phyloP scores from a whole-genome alignment of 768 basidiomycete species.

The Podaxis carcinomalis region DNA sequence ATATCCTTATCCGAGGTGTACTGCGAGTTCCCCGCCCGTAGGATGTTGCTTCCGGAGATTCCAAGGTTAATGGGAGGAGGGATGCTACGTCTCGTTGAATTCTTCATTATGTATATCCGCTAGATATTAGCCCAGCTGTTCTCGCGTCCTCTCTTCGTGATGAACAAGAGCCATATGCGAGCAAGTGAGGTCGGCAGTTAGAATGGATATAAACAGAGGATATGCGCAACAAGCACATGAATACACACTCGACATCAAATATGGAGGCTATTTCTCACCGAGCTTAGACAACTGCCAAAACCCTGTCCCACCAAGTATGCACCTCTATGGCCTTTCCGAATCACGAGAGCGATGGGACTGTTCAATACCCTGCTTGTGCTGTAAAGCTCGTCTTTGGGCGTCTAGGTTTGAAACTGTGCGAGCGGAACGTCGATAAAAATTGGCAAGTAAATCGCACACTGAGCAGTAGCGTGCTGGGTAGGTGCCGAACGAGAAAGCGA shows the following conservation, averaged over 20 bases:
- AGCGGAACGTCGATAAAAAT: not conserved
- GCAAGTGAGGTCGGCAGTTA: not conserved
- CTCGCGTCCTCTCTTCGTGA: not conserved
- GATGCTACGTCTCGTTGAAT: conserved; percentile 1
- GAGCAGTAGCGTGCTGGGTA: not conserved
- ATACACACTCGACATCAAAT: not conserved
- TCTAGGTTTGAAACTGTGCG: not conserved
- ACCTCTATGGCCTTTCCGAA: not conserved
- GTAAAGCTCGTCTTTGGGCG: not conserved
- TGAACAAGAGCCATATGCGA: not conserved
- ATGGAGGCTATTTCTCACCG: not conserved
- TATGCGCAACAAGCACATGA: not conserved
- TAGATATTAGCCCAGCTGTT: not conserved
- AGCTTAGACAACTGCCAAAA: not conserved
- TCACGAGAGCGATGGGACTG: not conserved
- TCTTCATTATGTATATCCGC: conserved; percentile 3
- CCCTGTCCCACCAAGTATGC: not conserved
- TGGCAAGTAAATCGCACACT: not conserved
- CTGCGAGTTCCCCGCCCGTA: not conserved
- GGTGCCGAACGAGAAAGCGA: not conserved
- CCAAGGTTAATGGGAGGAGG: conserved; percentile 10
- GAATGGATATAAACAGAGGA: not conserved
- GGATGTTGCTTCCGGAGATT: conserved; percentile 1
- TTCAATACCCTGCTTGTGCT: not conserved
- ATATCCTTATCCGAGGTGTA: not conserved